A percentile compares a stretch with the other conserved stretches of the same genome.
phyloP scores from a whole-genome alignment of 352 stramenopile species.

The Globisporangium cederbergense region DNA sequence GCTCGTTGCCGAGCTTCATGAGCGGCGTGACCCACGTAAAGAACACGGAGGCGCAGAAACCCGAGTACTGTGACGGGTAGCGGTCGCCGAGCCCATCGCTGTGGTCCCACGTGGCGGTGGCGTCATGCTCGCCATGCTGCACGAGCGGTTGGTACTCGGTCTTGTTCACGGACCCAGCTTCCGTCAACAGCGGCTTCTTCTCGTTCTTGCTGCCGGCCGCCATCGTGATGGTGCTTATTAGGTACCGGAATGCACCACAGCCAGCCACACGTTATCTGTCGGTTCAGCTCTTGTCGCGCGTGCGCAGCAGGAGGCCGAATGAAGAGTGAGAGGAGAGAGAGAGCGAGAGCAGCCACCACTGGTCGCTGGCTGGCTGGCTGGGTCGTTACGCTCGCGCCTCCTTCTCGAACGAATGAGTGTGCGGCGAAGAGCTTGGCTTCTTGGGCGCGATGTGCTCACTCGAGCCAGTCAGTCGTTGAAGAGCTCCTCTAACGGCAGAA shows the following conservation, averaged over 20 bases:
- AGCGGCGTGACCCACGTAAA: slow-evolving; percentile 80
- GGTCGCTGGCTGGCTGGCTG: neutral
- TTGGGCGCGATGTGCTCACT: neutral
- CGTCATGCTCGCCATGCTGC: slow-evolving; percentile 6
- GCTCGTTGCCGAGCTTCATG: slow-evolving; percentile 67
- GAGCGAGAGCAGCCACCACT: neutral
- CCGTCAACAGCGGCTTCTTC: slow-evolving; percentile 22
- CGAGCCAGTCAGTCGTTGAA: slow-evolving; percentile 5
- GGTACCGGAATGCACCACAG: too few relatives aligned
- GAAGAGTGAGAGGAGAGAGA: neutral
- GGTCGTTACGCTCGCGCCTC: neutral
- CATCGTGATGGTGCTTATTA: neutral
- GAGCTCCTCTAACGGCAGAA: slow-evolving; percentile 4
- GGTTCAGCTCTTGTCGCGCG: neutral
- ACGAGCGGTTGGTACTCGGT: slow-evolving; percentile 22
- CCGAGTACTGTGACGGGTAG: slow-evolving; percentile 54
- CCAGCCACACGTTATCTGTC: neutral
- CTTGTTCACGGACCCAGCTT: neutral
- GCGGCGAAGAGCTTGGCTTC: neutral
- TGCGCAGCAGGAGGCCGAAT: slow-evolving; percentile 1
- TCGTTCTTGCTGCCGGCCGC: slow-evolving; percentile 14
- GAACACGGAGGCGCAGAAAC: slow-evolving; percentile 46
- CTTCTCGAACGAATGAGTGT: neutral
- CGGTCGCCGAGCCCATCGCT: slow-evolving; percentile 36
- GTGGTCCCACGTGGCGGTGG: neutral